Percentiles rank a stretch among this genome's conserved stretches.
phyloP scores from a whole-genome alignment of 1,284 basidiomycete species.

The Xerocomus cyaneibrunnescens region DNA sequence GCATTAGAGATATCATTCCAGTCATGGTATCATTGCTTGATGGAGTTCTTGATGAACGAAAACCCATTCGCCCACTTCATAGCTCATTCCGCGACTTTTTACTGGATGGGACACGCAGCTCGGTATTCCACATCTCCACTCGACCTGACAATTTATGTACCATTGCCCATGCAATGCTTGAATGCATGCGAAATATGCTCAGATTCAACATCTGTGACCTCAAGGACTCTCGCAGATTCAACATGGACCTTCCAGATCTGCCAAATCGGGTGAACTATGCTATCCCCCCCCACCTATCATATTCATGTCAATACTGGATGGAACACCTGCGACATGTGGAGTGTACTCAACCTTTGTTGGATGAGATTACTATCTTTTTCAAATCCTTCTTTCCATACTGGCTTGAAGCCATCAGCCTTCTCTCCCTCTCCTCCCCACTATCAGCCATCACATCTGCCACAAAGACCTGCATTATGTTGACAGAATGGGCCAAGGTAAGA shows the following conservation, averaged over 20 bases:
- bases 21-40: too few species aligned
- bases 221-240: too few species aligned
- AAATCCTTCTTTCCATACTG: not conserved
- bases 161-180: not conserved
- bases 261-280: not conserved
- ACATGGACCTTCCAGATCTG: not conserved
- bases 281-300: constrained; percentile 5
- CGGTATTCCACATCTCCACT: not conserved
- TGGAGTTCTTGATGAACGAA: too few species aligned
- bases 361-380: not conserved
- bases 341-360: not conserved
- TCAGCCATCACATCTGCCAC: not conserved
- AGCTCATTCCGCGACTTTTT: not conserved
- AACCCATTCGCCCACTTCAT: too few species aligned
- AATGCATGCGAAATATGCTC: not conserved
- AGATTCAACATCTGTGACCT: too few species aligned
- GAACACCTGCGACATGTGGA: not conserved
- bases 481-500: not conserved
- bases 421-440: not conserved
- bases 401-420: too few species aligned
- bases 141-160: not conserved
- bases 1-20: not conserved
- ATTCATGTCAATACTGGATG: too few species aligned
- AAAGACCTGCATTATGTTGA: not conserved
- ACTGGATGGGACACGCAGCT: not conserved